Conservation (phyloP, 2,329 filamentous ascomycete species). For the Colletotrichum agaves region DNA sequence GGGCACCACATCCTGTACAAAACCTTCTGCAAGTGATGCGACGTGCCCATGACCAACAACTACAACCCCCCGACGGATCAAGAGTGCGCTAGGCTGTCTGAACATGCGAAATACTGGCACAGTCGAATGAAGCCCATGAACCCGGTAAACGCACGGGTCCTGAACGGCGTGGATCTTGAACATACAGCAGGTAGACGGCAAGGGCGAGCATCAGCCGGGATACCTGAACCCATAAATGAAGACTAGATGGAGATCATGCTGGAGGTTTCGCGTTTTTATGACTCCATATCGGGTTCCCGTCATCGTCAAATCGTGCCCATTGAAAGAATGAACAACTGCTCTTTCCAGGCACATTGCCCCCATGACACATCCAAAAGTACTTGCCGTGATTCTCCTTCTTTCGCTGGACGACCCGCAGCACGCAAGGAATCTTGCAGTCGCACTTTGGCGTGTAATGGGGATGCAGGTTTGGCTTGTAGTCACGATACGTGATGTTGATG, state of each 20-base stretch:
- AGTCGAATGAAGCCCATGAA: conserved; percentile 30
- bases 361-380: conserved; percentile 96
- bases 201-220: conserved; percentile 42
- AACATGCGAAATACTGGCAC: conserved; percentile 40
- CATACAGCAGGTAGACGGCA: conserved; percentile 42
- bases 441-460: conserved; percentile 83
- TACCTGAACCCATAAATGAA: conserved; percentile 55
- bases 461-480: conserved; percentile 82
- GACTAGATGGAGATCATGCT: background rate
- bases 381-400: conserved; percentile 80
- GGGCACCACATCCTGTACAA: conserved; percentile 47
- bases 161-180: conserved; percentile 52
- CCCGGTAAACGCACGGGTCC: conserved; percentile 53
- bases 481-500: conserved; percentile 94
- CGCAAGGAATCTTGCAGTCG: conserved; percentile 73
- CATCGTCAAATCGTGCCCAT: conserved; percentile 88
- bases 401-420: conserved; percentile 82
- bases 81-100: conserved; percentile 47
- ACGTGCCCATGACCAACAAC: conserved; percentile 54
- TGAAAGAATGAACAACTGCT: conserved; percentile 81
- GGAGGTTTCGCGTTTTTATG: conserved; percentile 7
- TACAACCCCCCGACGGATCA: conserved; percentile 47
- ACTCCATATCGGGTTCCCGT: conserved; percentile 80
- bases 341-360: conserved; percentile 75
- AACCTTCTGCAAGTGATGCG: conserved; percentile 61